These are phyloP conservation scores for Barnettozyma hawaiiensis DNA, from an alignment of 1,139 yeast genomes.

Conservation along the genomic window DNA sequence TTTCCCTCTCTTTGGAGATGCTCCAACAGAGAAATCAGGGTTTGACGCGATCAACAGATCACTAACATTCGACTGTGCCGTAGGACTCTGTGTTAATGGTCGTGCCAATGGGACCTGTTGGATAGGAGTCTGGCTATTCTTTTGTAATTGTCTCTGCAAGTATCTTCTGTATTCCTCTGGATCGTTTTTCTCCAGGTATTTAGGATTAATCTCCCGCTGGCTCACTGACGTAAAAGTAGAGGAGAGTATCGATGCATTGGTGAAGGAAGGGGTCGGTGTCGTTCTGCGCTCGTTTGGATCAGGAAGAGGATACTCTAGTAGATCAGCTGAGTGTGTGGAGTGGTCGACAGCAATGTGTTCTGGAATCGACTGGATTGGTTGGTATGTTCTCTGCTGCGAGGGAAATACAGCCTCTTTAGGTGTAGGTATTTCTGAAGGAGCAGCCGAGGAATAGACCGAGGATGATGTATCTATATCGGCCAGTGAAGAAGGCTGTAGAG, in stretches of 20 bases:
- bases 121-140: neutral
- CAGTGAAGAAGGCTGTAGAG: neutral
- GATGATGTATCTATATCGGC: constrained; percentile 7
- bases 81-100: neutral
- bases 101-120: neutral
- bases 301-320: constrained; percentile 17
- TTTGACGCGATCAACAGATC: constrained; percentile 8
- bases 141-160: constrained; percentile 8
- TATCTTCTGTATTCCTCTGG: constrained; percentile 17
- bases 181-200: constrained; percentile 32
- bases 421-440: constrained; percentile 14
- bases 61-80: neutral
- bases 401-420: constrained; percentile 14
- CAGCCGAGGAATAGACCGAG: constrained; percentile 9
- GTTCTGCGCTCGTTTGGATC: constrained; percentile 22
- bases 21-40: constrained; percentile 11
- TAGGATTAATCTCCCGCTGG: constrained; percentile 70
- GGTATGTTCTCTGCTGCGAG: neutral
- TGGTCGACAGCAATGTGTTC: constrained; percentile 12
- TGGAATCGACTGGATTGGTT: constrained; percentile 9
- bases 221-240: constrained; percentile 79
- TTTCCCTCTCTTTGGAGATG: constrained; percentile 4
- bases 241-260: constrained; percentile 27
- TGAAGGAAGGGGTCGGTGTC: constrained; percentile 28
- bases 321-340: constrained; percentile 8